Conservation (phyloP, 2,329 filamentous ascomycete species). For the Nannizziopsis arthrosporioides region DNA sequence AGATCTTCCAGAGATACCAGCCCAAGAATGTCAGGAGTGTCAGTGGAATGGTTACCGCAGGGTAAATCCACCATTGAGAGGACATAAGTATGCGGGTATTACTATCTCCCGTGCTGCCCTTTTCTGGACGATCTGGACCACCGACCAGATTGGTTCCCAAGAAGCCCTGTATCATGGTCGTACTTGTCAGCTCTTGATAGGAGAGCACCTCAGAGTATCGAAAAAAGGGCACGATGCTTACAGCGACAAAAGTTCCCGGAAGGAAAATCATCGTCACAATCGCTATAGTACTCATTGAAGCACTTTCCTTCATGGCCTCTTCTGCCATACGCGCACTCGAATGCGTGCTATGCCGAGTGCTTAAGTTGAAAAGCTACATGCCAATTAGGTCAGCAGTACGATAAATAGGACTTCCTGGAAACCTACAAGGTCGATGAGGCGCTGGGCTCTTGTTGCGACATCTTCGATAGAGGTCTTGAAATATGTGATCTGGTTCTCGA, state of each 20-base stretch:
- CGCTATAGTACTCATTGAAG: slow-evolving; percentile 31
- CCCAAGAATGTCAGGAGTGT: slow-evolving; percentile 11
- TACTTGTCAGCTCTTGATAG: neutral
- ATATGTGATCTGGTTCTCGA: slow-evolving; percentile 13
- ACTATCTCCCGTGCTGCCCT: neutral
- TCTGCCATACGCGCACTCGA: slow-evolving; percentile 12
- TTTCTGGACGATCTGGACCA: slow-evolving; percentile 1
- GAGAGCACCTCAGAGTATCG: neutral
- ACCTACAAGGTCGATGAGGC: slow-evolving; percentile 8
- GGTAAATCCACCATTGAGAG: slow-evolving; percentile 14
- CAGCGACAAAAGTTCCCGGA: slow-evolving; percentile 33
- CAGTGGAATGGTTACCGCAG: slow-evolving; percentile 14
- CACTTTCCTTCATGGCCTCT: slow-evolving; percentile 24
- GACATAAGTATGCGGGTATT: slow-evolving; percentile 7
- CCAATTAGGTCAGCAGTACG: neutral
- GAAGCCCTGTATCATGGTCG: slow-evolving; percentile 5
- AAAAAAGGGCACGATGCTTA: neutral
- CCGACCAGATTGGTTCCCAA: slow-evolving; percentile 9
- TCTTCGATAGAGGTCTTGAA: slow-evolving; percentile 12
- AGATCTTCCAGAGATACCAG: slow-evolving; percentile 12
- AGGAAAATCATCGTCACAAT: slow-evolving; percentile 33
- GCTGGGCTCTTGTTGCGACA: slow-evolving; percentile 11
- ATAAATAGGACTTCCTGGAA: neutral
- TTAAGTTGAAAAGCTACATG: slow-evolving; percentile 9
- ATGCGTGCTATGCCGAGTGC: slow-evolving; percentile 9